Conservation (phyloP, 257 asterid genomes). For the Oldenlandia corymbosa region DNA sequence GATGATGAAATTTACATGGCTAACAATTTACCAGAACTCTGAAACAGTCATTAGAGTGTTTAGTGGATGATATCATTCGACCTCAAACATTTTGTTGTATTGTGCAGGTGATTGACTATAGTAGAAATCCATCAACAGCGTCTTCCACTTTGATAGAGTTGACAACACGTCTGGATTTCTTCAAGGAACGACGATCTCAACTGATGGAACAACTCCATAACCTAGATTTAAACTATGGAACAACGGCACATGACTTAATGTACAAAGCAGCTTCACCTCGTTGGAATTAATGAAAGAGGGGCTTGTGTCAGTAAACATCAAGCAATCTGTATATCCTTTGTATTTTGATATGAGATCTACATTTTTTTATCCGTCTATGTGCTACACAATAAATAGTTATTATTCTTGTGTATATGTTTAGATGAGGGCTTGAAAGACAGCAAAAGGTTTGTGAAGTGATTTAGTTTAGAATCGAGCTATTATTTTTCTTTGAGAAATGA, state of each 20-base stretch:
- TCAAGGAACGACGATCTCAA: slow-evolving; percentile 96
- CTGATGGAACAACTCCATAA: slow-evolving; percentile 92
- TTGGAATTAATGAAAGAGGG: slow-evolving; percentile 50
- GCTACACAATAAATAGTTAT: background rate
- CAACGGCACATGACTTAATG: slow-evolving; percentile 55
- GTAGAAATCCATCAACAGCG: slow-evolving; percentile 51
- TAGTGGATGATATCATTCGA: slow-evolving; percentile 2
- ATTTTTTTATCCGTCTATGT: background rate
- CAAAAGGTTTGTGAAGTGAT: too few relatives aligned
- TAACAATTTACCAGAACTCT: background rate
- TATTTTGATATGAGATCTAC: slow-evolving; percentile 1
- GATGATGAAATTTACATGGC: background rate
- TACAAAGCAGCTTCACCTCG: slow-evolving; percentile 77
- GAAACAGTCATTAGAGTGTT: background rate
- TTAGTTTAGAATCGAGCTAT: too few relatives aligned
- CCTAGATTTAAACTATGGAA: slow-evolving; percentile 64
- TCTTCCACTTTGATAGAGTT: slow-evolving; percentile 79
- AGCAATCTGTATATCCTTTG: slow-evolving; percentile 39
- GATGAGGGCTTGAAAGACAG: slow-evolving; percentile 1
- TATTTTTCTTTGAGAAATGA: too few relatives aligned
- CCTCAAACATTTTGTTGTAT: background rate
- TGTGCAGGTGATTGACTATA: slow-evolving; percentile 49
- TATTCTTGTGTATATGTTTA: slow-evolving; percentile 3
- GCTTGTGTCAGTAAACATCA: slow-evolving; percentile 10
- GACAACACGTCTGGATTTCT: slow-evolving; percentile 85